These are phyloP conservation scores for Chlorella sp. DNA, from an alignment of 139 green algal species.

Conservation along the genomic window DNA sequence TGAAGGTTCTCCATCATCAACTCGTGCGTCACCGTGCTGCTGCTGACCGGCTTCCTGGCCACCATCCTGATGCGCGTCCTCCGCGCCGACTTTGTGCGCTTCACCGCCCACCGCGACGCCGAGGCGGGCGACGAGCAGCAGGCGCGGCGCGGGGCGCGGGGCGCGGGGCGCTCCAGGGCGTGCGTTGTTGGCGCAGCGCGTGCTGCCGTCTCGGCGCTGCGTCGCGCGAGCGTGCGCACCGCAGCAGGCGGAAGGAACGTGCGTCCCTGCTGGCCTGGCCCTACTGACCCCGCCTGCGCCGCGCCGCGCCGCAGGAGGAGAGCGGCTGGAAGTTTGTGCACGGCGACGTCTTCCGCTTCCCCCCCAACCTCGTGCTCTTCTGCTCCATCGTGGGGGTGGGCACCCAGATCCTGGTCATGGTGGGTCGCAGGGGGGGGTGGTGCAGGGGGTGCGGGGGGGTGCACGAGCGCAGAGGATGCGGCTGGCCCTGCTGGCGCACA, in stretches of 20 bases:
- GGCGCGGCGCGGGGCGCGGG: not conserved
- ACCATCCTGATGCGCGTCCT: constrained; percentile 95
- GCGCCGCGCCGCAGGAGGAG: not conserved
- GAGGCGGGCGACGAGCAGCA: constrained; percentile 13
- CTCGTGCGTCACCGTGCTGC: constrained; percentile 93
- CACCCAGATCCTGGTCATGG: constrained; percentile 80
- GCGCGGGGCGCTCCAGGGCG: no score
- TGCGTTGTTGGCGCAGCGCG: no score
- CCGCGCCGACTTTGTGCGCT: constrained; percentile 95
- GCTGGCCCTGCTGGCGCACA: no score
- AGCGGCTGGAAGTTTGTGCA: constrained; percentile 97
- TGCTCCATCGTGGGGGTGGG: constrained; percentile 85
- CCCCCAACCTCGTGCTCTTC: constrained; percentile 77
- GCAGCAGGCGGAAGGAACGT: no score
- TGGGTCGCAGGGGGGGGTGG: no score
- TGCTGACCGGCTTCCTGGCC: constrained; percentile 94
- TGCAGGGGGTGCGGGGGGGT: no score
- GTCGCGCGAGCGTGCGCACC: no score
- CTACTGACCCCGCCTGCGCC: no score
- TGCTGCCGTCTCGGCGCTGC: no score
- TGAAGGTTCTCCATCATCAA: constrained; percentile 96
- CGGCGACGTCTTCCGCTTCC: constrained; percentile 95
- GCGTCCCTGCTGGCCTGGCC: no score
- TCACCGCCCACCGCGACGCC: constrained; percentile 57
- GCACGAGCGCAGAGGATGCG: no score